These are phyloP conservation scores for Paracorniculantispora psalliotae DNA, from an alignment of 2,329 filamentous ascomycete genomes.

Conservation along the genomic window DNA sequence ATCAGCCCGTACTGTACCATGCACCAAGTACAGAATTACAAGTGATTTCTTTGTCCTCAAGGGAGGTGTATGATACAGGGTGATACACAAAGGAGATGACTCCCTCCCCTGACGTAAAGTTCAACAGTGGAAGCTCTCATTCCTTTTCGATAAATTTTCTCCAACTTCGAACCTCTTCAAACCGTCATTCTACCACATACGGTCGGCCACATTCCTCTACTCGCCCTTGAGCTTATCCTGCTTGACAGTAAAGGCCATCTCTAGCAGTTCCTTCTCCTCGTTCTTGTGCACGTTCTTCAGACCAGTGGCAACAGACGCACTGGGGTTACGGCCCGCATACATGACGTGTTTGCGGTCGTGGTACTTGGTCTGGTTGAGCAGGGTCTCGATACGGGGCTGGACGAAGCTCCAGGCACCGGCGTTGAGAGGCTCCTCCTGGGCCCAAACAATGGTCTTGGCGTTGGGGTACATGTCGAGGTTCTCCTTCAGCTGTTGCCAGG, in stretches of 20 bases:
- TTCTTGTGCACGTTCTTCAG: conserved; percentile 82
- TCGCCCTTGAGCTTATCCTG: conserved; percentile 68
- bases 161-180: background rate
- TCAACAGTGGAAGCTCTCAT: conserved; percentile 11
- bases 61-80: conserved; percentile 29
- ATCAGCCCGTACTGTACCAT: conserved; percentile 21
- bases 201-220: conserved; percentile 30
- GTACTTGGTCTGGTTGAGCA: conserved; percentile 87
- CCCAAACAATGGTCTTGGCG: conserved; percentile 95
- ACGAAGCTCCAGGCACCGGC: conserved; percentile 95
- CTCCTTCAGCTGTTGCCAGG: conserved; percentile 93
- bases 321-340: conserved; percentile 92
- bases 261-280: conserved; percentile 83
- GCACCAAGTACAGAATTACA: conserved; percentile 19
- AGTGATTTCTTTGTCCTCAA: conserved; percentile 19
- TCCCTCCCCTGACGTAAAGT: conserved; percentile 18
- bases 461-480: conserved; percentile 97
- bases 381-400: conserved; percentile 95
- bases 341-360: conserved; percentile 94
- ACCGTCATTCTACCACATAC: background rate
- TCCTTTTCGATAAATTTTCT: background rate
- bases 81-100: conserved; percentile 26
- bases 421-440: conserved; percentile 95
- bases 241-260: conserved; percentile 58
- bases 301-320: conserved; percentile 89